Percentiles rank a stretch among this genome's conserved stretches.
Conservation (phyloP, 108 stramenopile genomes). For the Discostella stelligeroides region DNA sequence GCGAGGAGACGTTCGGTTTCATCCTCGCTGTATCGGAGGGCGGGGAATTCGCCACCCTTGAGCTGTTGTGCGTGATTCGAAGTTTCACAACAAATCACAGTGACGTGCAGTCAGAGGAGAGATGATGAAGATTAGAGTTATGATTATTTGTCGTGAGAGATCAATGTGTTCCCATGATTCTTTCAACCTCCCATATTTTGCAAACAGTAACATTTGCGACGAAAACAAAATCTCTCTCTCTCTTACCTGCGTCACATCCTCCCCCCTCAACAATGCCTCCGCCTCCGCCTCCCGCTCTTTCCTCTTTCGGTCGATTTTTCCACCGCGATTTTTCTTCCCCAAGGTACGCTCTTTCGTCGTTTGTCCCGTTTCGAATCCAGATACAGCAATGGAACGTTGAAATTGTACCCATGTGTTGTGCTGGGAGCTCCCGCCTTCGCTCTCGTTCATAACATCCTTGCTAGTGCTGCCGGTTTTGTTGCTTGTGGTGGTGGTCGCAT, state of each 20-base stretch:
- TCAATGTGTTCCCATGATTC: background rate
- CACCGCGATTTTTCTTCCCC: constrained; percentile 62
- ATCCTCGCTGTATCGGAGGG: constrained; percentile 78
- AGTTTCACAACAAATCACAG: no score
- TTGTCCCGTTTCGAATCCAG: constrained; percentile 87
- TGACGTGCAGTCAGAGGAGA: no score
- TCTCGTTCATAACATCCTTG: background rate
- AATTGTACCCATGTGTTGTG: constrained; percentile 87
- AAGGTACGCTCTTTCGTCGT: constrained; percentile 40
- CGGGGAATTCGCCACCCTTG: constrained; percentile 68
- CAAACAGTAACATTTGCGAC: background rate
- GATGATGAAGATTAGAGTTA: no score
- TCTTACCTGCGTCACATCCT: constrained; percentile 38
- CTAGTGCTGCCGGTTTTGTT: background rate
- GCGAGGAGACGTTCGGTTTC: constrained; percentile 81
- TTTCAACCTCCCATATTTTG: background rate
- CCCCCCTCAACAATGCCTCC: constrained; percentile 34
- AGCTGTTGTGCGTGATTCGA: constrained; percentile 26
- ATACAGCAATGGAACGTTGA: constrained; percentile 78
- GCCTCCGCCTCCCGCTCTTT: constrained; percentile 55
- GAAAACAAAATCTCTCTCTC: background rate
- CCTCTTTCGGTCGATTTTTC: constrained; percentile 56
- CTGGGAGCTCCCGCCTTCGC: constrained; percentile 38
- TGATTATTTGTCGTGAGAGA: no score
- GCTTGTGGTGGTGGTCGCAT: background rate